Conservation (phyloP, 805 yeast genomes). For the Candida tibetensis region DNA sequence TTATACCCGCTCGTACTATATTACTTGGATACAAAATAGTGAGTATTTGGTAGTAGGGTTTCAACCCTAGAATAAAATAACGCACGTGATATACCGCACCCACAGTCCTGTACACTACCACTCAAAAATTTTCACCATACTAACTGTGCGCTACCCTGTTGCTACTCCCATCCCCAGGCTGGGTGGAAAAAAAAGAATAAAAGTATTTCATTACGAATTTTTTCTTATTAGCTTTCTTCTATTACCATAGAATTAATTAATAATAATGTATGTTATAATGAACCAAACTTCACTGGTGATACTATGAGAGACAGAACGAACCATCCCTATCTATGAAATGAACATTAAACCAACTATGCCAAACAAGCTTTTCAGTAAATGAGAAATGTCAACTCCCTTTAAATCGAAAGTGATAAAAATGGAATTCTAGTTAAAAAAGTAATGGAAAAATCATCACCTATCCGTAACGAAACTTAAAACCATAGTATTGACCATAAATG, state of each 20-base stretch:
- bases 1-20: too few species aligned
- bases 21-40: too few species aligned
- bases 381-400: too few species aligned
- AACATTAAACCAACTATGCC: too few species aligned
- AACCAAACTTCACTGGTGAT: background rate
- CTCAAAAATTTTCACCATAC: conserved; percentile 4
- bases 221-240: conserved; percentile 10
- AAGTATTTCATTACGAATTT: conserved; percentile 5
- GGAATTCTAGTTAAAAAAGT: too few species aligned
- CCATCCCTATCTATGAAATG: too few species aligned
- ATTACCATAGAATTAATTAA: conserved; percentile 12
- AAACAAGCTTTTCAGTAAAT: too few species aligned
- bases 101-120: background rate
- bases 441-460: too few species aligned
- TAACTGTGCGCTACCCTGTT: background rate
- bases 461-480: too few species aligned
- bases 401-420: too few species aligned
- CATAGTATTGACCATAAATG: background rate
- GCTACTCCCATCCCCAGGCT: background rate
- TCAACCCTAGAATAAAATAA: too few species aligned
- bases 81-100: conserved; percentile 2
- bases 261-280: conserved; percentile 13
- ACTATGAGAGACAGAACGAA: background rate
- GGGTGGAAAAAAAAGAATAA: conserved; percentile 5
- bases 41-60: too few species aligned